Evolutionary conservation across 164 flowering plant species (phyloP).

Genomic region (Brasenia schreberi): DNA sequence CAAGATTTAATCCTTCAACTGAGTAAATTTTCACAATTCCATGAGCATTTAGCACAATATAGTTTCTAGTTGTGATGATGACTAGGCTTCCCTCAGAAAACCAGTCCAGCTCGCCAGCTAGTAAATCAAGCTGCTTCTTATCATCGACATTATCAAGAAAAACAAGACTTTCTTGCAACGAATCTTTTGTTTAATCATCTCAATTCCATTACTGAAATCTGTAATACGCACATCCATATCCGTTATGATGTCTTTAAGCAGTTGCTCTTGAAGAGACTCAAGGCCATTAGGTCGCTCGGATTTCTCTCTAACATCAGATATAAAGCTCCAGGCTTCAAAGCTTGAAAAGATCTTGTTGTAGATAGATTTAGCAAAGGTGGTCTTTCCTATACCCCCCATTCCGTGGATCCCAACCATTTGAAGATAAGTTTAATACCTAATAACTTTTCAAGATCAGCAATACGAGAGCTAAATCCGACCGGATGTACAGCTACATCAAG

Average conservation of each 20-base stretch:
- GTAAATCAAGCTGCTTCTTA: background rate
- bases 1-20: background rate
- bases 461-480: background rate
- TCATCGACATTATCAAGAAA: background rate
- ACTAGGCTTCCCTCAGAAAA: background rate
- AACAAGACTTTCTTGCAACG: background rate
- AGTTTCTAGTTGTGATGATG: background rate
- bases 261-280: constrained; percentile 6
- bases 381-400: background rate
- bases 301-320: background rate
- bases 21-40: background rate
- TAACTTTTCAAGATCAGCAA: background rate
- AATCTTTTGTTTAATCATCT: background rate
- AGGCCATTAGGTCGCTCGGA: background rate
- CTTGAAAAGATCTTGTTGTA: background rate
- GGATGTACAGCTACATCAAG: background rate
- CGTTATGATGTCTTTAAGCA: background rate
- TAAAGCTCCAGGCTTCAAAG: background rate
- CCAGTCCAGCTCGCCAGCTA: background rate
- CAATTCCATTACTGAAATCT: background rate
- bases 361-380: background rate
- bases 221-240: background rate
- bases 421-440: background rate
- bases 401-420: background rate
- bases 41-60: background rate